Percentiles rank a stretch among this genome's conserved stretches.
phyloP scores from a whole-genome alignment of 1,284 basidiomycete species.

The Microbotryum silenes-acaulis region DNA sequence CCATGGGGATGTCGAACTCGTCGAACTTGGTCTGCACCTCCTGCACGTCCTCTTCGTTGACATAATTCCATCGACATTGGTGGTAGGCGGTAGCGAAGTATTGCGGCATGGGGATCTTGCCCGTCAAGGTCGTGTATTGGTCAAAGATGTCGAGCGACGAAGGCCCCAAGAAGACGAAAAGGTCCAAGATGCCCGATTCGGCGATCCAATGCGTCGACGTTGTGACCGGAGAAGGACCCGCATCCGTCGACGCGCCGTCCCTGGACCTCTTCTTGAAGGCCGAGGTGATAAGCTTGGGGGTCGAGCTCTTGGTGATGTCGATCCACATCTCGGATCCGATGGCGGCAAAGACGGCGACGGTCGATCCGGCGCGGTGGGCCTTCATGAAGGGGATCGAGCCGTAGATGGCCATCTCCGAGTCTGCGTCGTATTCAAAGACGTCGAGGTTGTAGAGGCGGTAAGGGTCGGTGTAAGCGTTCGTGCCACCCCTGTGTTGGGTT shows the following conservation, averaged over 20 bases:
- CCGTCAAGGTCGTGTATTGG: conserved; percentile 78
- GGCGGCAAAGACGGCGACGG: conserved; percentile 86
- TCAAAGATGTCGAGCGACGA: conserved; percentile 69
- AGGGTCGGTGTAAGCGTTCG: conserved; percentile 69
- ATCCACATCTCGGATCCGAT: conserved; percentile 92
- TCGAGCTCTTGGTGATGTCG: conserved; percentile 62
- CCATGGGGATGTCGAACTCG: conserved; percentile 86
- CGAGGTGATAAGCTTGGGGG: conserved; percentile 42
- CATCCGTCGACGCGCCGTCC: not conserved
- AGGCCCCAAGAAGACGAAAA: conserved; percentile 88
- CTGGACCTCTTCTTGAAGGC: conserved; percentile 24
- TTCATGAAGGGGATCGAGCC: conserved; percentile 89
- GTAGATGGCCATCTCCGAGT: conserved; percentile 85
- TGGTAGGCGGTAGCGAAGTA: conserved; percentile 91
- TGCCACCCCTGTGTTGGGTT: conserved; percentile 39
- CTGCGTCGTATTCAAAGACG: conserved; percentile 92
- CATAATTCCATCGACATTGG: conserved; percentile 98
- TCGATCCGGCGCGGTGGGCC: conserved; percentile 69
- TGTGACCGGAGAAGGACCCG: conserved; percentile 40
- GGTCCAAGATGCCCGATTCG: conserved; percentile 89
- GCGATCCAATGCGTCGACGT: conserved; percentile 92
- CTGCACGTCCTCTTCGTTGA: conserved; percentile 80
- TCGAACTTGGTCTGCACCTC: conserved; percentile 83
- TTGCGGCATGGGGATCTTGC: conserved; percentile 76
- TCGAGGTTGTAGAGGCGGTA: conserved; percentile 94